These are phyloP conservation scores for Claviceps quebecensis DNA, from an alignment of 2,329 filamentous ascomycete species.

Conservation along the genomic window DNA sequence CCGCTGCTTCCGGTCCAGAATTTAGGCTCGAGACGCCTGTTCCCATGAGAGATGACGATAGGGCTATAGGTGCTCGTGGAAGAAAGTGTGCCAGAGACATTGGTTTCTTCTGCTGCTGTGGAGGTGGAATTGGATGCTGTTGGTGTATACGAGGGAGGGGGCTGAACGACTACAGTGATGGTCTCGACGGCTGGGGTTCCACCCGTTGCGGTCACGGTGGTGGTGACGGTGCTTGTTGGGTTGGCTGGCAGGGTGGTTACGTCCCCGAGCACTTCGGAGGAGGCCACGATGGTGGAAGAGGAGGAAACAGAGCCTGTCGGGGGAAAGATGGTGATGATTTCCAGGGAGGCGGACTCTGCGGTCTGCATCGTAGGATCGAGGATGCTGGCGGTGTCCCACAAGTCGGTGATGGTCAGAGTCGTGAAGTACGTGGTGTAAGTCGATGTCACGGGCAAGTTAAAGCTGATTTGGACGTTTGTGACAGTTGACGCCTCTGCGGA, in stretches of 20 bases:
- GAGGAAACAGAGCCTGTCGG: not conserved
- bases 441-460: constrained; percentile 10
- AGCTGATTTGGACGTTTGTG: constrained; percentile 14
- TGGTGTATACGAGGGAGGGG: constrained; percentile 11
- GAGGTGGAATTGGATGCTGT: constrained; percentile 19
- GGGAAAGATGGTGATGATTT: constrained; percentile 14
- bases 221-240: constrained; percentile 15
- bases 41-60: constrained; percentile 18
- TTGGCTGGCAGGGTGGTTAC: constrained; percentile 10
- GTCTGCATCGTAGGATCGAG: not conserved
- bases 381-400: constrained; percentile 12
- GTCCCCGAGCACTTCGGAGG: constrained; percentile 13
- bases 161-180: constrained; percentile 19
- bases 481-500: constrained; percentile 19
- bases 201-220: constrained; percentile 18
- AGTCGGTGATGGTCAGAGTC: constrained; percentile 18
- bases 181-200: constrained; percentile 16
- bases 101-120: constrained; percentile 10
- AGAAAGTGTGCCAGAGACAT: constrained; percentile 11
- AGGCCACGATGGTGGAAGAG: constrained; percentile 1
- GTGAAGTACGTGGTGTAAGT: constrained; percentile 8
- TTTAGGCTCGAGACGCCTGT: constrained; percentile 18
- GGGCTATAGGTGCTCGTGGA: constrained; percentile 10
- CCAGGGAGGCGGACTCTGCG: constrained; percentile 3
- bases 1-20: constrained; percentile 16